Conservation (phyloP, 1,284 basidiomycete species). For the Tylopilus sp. region DNA sequence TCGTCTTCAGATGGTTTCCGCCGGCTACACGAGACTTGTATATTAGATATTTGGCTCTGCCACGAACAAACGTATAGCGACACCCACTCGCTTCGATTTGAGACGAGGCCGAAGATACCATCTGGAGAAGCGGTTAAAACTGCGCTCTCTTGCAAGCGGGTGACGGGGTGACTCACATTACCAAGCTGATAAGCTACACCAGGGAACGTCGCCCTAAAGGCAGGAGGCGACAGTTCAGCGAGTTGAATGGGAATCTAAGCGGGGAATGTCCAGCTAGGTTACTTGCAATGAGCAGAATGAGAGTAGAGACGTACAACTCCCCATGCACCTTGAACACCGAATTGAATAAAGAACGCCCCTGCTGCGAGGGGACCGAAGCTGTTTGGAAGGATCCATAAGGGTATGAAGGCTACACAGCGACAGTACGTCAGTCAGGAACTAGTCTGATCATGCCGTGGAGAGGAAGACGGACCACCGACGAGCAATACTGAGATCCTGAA, state of each 20-base stretch:
- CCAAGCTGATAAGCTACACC: constrained; percentile 89
- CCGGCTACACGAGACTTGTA: constrained; percentile 43
- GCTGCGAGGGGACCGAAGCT: constrained; percentile 63
- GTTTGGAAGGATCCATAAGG: constrained; percentile 81
- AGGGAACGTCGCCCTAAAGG: constrained; percentile 90
- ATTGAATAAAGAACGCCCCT: constrained; percentile 83
- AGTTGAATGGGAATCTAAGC: constrained; percentile 79
- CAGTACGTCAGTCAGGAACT: not conserved
- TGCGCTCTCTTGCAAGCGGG: not conserved
- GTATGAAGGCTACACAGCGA: constrained; percentile 54
- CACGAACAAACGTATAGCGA: not conserved
- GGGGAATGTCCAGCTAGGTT: not conserved
- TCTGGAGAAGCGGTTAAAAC: constrained; percentile 37
- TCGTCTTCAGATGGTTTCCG: constrained; percentile 54
- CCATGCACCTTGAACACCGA: constrained; percentile 83
- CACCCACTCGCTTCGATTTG: constrained; percentile 88
- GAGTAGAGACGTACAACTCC: constrained; percentile 55
- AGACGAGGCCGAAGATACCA: constrained; percentile 83
- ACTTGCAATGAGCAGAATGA: not conserved
- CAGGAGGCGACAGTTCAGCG: constrained; percentile 85
- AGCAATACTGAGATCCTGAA: constrained; percentile 53
- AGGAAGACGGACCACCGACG: constrained; percentile 38
- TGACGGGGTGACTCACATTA: constrained; percentile 44
- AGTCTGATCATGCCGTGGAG: not conserved
- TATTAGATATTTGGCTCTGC: not conserved